A percentile compares a stretch with the other conserved stretches of the same genome.
phyloP scores from a whole-genome alignment of 2,329 filamentous ascomycete species.

The Hymenoscyphus repandus region DNA sequence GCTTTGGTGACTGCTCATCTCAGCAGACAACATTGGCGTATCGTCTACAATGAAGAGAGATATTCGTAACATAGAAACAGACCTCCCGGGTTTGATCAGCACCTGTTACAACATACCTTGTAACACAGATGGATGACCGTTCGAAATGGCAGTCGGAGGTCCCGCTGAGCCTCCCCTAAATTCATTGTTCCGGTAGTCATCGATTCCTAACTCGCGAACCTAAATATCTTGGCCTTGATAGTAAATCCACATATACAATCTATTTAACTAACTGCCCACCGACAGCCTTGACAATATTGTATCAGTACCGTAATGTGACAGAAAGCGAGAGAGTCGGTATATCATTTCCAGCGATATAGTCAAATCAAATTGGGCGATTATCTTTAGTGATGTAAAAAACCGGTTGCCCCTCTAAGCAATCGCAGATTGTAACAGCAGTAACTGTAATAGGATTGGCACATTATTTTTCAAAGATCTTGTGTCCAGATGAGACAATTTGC shows the following conservation, averaged over 20 bases:
- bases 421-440: not conserved
- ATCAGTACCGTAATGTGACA: not conserved
- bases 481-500: no score
- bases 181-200: slow-evolving; percentile 8
- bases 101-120: not conserved
- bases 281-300: slow-evolving; percentile 7
- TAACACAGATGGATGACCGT: slow-evolving; percentile 5
- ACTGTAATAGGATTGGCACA: no score
- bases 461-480: no score
- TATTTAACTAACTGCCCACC: slow-evolving; percentile 12
- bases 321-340: slow-evolving; percentile 9
- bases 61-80: slow-evolving; percentile 4
- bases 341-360: slow-evolving; percentile 10
- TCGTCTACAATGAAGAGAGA: slow-evolving; percentile 4
- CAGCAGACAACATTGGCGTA: slow-evolving; percentile 8
- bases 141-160: not conserved
- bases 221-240: slow-evolving; percentile 10
- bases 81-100: slow-evolving; percentile 4
- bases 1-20: slow-evolving; percentile 5
- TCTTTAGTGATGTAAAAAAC: slow-evolving; percentile 9
- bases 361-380: slow-evolving; percentile 2
- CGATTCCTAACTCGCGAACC: slow-evolving; percentile 11
- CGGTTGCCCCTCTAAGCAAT: slow-evolving; percentile 6
- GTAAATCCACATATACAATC: slow-evolving; percentile 9
- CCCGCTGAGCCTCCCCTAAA: slow-evolving; percentile 8